Base-by-base conservation (phyloP, 2,329 filamentous ascomycete species). In the Talaromyces sp. region DNA sequence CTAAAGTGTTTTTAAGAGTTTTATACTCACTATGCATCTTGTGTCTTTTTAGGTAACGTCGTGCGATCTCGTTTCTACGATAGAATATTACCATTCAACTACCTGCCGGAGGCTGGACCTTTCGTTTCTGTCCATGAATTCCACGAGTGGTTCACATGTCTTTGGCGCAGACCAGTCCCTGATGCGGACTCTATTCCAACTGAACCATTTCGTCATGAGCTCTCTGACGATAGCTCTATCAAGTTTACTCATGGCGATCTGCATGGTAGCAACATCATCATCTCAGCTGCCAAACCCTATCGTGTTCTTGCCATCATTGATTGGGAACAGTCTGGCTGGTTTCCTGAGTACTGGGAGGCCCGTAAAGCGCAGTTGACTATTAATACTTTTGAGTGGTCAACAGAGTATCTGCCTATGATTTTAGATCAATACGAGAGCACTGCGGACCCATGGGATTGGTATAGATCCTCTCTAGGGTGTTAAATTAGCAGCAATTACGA, bases 241-340 rank as follows among this genome's bases (percentile, higher is more conserved):
- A 70, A 69, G 42, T 70, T 75, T 25, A 75, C 72, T 5, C 73
- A 75, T 65, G 70, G 64, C 17, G 72, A 75, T 59, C 63, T 75
- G 1, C 70, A 74, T 62, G 67, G 63, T 44, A 65, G 60, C 8
- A 75, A 75, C 30, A 71, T 74, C 56, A 69, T 75, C 13, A 57
- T 74, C n/a, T 68, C 70, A 22, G 62, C 65, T 6, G 63, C 62
- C 33, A 55, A 22, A 4, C 66, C 67, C 1, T 53, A 57, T 25
- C 67, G 61, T 2, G 39, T 73, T 28, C 55, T 73, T 58, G 67
- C 65, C 1, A 33, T 74, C 15, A 63, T 75, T 13, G 71, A 73
- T 54, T 74, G 70, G 71, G 61, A 59, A 1, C 71, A 74, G 55
- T 60, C 68, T n/a, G 72, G 71, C 4, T 74, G 70, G 71, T 70